Conservation (phyloP, 2,329 filamentous ascomycete species). For the Onygenales sp. region DNA sequence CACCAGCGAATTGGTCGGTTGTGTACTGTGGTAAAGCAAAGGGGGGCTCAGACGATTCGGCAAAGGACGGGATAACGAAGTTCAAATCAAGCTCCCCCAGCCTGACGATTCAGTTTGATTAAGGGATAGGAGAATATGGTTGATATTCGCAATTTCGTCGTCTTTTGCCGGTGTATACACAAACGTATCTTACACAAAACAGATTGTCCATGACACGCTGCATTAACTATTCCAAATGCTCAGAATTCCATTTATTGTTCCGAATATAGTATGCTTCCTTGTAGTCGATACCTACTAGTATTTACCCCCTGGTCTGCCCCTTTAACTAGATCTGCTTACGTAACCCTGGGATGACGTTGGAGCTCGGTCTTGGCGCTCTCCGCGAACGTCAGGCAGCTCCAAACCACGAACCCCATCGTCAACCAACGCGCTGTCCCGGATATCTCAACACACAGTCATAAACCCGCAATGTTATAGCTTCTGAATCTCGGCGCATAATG, state of each 20-base stretch:
- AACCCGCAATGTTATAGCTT: conserved; percentile 9
- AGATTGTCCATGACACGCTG: too few relatives aligned
- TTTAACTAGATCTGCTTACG: background rate
- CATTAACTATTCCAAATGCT: too few relatives aligned
- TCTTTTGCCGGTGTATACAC: too few relatives aligned
- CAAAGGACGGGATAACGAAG: background rate
- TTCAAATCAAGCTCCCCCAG: background rate
- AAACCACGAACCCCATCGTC: background rate
- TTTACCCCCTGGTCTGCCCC: too few relatives aligned
- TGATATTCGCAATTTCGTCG: too few relatives aligned
- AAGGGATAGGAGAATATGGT: background rate
- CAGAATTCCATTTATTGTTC: too few relatives aligned
- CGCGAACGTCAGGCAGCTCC: background rate
- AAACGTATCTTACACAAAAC: too few relatives aligned
- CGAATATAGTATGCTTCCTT: too few relatives aligned
- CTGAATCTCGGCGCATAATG: conserved; percentile 42
- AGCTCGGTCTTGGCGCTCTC: background rate
- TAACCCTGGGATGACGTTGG: background rate
- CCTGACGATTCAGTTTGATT: background rate
- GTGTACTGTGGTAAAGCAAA: background rate
- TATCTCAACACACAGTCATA: background rate
- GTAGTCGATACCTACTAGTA: too few relatives aligned
- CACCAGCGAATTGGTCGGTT: background rate
- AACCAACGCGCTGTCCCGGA: background rate
- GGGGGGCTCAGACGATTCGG: background rate